Evolutionary conservation across 2,329 filamentous ascomycete species (phyloP), one percentile per base, ranked within the genome.

Genomic region (Paraphoma sp.): DNA sequence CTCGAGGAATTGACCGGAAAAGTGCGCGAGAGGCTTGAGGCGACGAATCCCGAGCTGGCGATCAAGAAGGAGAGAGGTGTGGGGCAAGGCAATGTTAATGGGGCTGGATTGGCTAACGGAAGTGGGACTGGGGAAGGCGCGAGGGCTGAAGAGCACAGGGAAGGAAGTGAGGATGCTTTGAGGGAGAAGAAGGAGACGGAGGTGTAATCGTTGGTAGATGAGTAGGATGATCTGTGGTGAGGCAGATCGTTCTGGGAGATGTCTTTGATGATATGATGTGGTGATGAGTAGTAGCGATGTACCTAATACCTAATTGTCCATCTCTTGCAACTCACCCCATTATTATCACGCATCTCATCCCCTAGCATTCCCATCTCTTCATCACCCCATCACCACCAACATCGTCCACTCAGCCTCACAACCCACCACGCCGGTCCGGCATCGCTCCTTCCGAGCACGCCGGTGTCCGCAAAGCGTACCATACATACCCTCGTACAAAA

Each of bases 1-100:
- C 49, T 70, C 7, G 67, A 73, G 29, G 65, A 71, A 17, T 53
- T 72, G 59, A 67, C 61, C 29, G 66, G 59, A 3, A 62, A 71
- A 36, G 55, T 62, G 45, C 67, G 69, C 40, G 48, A 62, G 48
- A 67, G 62, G 44, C 48, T 71, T 23, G 63, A 64, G 23, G 61
- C 67, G 29, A 60, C 62, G 12, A 67, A 65, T 45, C 65, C 65
- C n/a, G 62, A 68, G 49, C 50, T 68, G 44, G 46, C 47, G 11
- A 45, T 58, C 1, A 60, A 62, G 51, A 57, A 59, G 41, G 56
- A 62, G 30, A 36, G 33, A 14, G 23, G 23, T 23, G 23, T 23
- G 23, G 23, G 23, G 5, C 23, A 23, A 23, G 23, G 23, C 23
- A 36, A 10, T 10, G 33, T 14, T 36, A 36, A 36, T 36, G 33